A percentile compares a stretch with the other conserved stretches of the same genome.
phyloP scores from a whole-genome alignment of 164 flowering plant species.

The Paratinospora sagittata region DNA sequence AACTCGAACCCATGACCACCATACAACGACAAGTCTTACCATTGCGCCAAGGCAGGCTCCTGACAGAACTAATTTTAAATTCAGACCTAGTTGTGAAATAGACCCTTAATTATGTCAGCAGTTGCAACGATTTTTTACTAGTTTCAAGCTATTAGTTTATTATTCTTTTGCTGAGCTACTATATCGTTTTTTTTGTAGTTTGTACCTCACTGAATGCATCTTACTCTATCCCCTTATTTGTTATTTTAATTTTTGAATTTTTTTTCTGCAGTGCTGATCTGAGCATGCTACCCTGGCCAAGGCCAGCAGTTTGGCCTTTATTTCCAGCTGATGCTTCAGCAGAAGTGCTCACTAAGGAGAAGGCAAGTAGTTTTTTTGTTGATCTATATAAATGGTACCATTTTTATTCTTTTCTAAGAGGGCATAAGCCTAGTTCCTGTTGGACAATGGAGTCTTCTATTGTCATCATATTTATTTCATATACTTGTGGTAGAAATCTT shows the following conservation, averaged over 20 bases:
- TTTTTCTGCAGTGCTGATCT: constrained; percentile 69
- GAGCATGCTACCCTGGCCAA: constrained; percentile 99
- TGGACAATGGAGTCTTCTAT: too few species aligned
- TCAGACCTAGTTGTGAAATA: neutral
- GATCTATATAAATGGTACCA: too few species aligned
- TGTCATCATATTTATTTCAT: too few species aligned
- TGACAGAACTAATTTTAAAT: neutral
- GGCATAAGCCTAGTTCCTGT: too few species aligned
- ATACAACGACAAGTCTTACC: too few species aligned
- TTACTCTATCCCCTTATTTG: neutral
- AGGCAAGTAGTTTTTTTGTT: constrained; percentile 44
- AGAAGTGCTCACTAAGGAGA: constrained; percentile 78
- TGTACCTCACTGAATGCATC: neutral
- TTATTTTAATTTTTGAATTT: too few species aligned
- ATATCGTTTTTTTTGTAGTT: neutral
- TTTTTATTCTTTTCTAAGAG: too few species aligned
- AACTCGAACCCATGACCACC: too few species aligned
- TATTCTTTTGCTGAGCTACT: neutral
- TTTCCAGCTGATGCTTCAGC: constrained; percentile 83
- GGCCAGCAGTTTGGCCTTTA: constrained; percentile 88
- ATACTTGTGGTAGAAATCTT: too few species aligned
- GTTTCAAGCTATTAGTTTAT: neutral
- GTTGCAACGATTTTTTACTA: neutral
- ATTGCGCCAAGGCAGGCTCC: too few species aligned
- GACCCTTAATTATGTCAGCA: neutral